Conservation (phyloP, 495 filamentous ascomycete species). For the Usnea hakonensis region DNA sequence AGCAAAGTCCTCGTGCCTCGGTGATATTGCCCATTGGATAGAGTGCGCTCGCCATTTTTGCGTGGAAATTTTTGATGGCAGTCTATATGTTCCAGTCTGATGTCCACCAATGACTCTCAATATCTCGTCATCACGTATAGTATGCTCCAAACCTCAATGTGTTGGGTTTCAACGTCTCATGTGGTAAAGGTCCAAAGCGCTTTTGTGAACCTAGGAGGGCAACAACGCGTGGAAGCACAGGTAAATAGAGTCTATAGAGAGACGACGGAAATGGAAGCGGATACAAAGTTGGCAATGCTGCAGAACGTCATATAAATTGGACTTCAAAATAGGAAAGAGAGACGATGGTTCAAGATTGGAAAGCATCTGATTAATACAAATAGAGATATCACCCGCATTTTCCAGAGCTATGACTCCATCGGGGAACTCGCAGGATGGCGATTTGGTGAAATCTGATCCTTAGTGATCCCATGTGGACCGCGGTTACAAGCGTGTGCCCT, state of each 20-base stretch:
- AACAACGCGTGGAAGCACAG: constrained; percentile 1
- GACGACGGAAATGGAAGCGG: constrained; percentile 5
- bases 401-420: constrained; percentile 13
- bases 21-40: constrained; percentile 24
- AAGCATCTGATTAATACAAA: constrained; percentile 8
- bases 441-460: neutral
- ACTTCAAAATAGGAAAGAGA: neutral
- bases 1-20: constrained; percentile 44
- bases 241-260: neutral
- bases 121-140: constrained; percentile 3
- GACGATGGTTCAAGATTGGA: neutral
- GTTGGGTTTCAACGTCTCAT: neutral
- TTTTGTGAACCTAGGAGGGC: neutral
- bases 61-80: neutral
- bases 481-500: constrained; percentile 7
- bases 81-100: neutral
- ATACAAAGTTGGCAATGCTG: neutral
- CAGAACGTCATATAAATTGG: constrained; percentile 1
- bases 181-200: neutral
- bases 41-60: neutral
- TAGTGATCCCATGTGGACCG: constrained; percentile 2
- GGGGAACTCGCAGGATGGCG: constrained; percentile 13
- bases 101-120: constrained; percentile 3
- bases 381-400: constrained; percentile 2
- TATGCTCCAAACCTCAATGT: neutral